A percentile compares a stretch with the other conserved stretches of the same genome.
Evolutionary conservation across 371 early-diverging fungal genomes (phyloP).

Genomic region (Zychaea mexicana): DNA sequence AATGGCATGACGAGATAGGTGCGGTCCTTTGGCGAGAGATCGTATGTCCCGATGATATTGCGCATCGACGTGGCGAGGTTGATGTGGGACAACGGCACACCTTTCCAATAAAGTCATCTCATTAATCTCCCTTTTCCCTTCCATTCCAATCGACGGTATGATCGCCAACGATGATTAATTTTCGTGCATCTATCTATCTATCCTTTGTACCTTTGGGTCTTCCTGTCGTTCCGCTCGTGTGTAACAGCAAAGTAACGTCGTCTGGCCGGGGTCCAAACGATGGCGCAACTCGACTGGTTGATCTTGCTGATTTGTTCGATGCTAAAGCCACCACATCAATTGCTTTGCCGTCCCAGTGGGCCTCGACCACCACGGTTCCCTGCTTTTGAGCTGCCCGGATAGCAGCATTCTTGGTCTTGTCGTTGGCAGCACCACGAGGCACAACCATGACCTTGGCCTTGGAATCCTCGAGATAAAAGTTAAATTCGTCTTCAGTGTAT

Average conservation of each 20-base stretch:
- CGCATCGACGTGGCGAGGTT: conserved; percentile 75
- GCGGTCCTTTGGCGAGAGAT: conserved; percentile 61
- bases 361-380: conserved; percentile 55
- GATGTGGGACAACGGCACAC: conserved; percentile 85
- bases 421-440: conserved; percentile 49
- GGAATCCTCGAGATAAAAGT: conserved; percentile 81
- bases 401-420: conserved; percentile 50
- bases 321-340: conserved; percentile 28
- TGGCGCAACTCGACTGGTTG: conserved; percentile 1
- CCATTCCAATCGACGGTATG: background rate
- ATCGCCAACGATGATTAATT: background rate
- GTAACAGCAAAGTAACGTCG: conserved; percentile 74
- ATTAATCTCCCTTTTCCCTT: background rate
- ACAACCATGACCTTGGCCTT: conserved; percentile 67
- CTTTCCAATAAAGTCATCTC: conserved; percentile 11
- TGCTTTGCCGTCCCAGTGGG: conserved; percentile 51
- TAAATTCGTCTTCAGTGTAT: conserved; percentile 74
- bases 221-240: conserved; percentile 87
- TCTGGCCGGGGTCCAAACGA: conserved; percentile 45
- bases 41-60: conserved; percentile 75
- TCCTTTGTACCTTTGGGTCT: conserved; percentile 71
- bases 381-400: conserved; percentile 65
- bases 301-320: background rate
- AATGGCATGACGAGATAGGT: conserved; percentile 88
- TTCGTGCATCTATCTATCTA: background rate